Evolutionary conservation across 1,139 yeast species (phyloP), one percentile per base, ranked within the genome.

Genomic region (Arxiozyma bovina): DNA sequence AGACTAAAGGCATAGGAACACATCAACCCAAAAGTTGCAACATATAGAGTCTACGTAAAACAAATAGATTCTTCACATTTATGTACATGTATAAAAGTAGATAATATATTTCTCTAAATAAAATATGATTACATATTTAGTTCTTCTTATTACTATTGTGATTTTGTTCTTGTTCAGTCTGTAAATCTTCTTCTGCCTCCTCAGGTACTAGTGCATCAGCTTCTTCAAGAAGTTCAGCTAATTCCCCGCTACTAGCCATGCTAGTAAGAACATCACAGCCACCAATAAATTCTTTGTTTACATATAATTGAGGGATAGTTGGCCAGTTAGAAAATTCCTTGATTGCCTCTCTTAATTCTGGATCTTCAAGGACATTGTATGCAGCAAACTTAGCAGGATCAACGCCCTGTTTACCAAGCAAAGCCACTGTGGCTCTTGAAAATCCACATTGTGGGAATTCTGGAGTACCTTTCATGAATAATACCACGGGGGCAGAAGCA

Each of bases 361-460:
- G 82, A 69, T 94, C 99, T 71, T 93, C 99, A 61, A 94, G 77
- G 0, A 94, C 99, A 66, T 94, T 93, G 73, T 87, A 94, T 42
- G 99, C 99, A 50, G 98, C 97, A 73, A 94, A 91, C 71, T 93
- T 91, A 50, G 76, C 80, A 6, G 99, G 99, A 71, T 94, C 97
- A 40, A 94, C 98, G 55, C 99, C 99, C 70, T 91, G 96, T 70
- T 90, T 94, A 21, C 99, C 98, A 59, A 94, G 78, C 50, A 90
- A 80, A 69, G 89, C 94, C 62, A 94, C 91, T 20, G 97, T 88
- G 53, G 96, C 96, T 67, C 96, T 81, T 7, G 97, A 90, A 68
- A 94, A 94, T 1, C 99, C 99, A 76, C 99, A 94, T 66, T 90
- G 96, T 38, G 99, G 99, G 56, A 87, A 89, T 66, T 91, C 97